Base-by-base conservation (phyloP, 805 yeast genomes). In the Metschnikowia bowlesiae region DNA sequence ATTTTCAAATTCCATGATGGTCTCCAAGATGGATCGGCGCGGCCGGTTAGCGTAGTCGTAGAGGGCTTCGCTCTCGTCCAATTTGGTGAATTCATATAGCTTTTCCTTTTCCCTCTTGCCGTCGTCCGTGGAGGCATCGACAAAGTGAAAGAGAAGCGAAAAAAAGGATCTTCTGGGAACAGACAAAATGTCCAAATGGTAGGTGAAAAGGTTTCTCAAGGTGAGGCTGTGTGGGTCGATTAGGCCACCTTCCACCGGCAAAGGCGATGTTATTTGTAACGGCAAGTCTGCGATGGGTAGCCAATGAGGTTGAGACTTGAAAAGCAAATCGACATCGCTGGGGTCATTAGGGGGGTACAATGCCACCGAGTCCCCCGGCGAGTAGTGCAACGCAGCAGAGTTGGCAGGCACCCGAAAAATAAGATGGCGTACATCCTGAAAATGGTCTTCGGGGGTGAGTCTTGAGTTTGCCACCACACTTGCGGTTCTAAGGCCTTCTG, bases 11-110 rank as follows among this genome's bases (percentile, higher is more conserved):
- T 94, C 99, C 47, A 82, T 76, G 6, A 94, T 64, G 0, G 87
- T 86, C 64, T 94, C 99, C 22, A 90, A 62, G 4, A 91, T 78
- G 45, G 96, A 89, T 56, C 99, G 68, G 55, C 97, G 76, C 5
- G 98, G 97, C 52, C 98, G 73, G 62, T 89, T 87, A n/a, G 95
- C 95, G 66, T 94, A 94, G 65, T 92, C 84, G 64, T 83, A 92
- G 41, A 91, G 67, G 48, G 88, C 96, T 62, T 92, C 90, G 47
- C 85, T 79, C 46, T 87, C 89, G 40, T 85, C 85, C 45, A 83
- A 74, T 8, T 78, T 70, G 8, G 86, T 80, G 59, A 94, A 87
- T 58, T 94, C 97, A 46, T 70, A 69, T 42, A 94, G 72, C 60
- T 89, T 87, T 46, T 84, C 94, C 34, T 73, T 70, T 59, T 92